Base-by-base conservation (phyloP, 1,139 yeast genomes). In the Scheffersomyces lignicola region DNA sequence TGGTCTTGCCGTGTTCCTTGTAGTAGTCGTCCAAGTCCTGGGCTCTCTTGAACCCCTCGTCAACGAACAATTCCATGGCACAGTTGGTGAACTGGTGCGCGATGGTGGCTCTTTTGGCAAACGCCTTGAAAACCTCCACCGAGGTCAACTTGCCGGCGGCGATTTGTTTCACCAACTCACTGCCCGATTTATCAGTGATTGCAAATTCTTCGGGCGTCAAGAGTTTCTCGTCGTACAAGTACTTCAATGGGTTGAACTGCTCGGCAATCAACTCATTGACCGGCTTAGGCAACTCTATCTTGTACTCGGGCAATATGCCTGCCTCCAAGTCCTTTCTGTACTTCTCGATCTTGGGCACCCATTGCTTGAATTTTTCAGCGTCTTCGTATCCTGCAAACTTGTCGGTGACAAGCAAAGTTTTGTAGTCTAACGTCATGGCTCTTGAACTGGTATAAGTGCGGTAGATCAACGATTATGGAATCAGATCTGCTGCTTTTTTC, bases 1-100 rank as follows among this genome's bases (percentile, higher is more conserved):
- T 58, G 0, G 81, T 61, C 49, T 78, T 75, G 13, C 90, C 89
- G 34, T 69, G 58, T 35, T 68, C 60, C 33, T 62, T 63, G 36
- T 63, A 65, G 47, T 77, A 69, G 10, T 52, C 59, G 39, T 65
- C 71, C 43, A 63, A 56, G 18, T 35, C 50, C 40, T 62, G 42
- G 4, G 70, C 70, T 41, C 63, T 54, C 33, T 59, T 45, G 40
- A 65, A 52, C 4, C 69, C 71, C 41, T 63, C 66, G 12, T 62
- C 57, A 16, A 59, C 46, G 42, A 64, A 62, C 13, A 64, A 41
- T 18, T 63, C 63, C 46, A 58, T 38, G 3, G 65, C 66, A 43
- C 66, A 63, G 38, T 62, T 62, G 35, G 67, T 60, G 42, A 64
- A 56, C 43, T 62, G 68, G 34, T 62, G 65, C 8, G 59, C 58